Evolutionary conservation across 768 basidiomycete species (phyloP).

Genomic region (Psilocybe azurescens): DNA sequence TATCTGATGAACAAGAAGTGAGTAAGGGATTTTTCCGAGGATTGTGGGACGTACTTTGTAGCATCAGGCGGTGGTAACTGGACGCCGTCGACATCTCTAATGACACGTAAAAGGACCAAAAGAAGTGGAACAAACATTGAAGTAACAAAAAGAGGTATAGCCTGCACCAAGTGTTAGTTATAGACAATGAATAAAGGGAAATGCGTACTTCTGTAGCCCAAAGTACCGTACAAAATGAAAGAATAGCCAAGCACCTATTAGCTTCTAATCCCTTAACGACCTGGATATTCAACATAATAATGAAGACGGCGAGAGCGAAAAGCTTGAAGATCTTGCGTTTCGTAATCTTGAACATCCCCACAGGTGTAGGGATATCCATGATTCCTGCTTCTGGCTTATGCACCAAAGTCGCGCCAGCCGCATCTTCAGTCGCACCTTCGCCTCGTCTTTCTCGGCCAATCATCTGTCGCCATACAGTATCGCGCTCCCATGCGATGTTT

Average conservation of each 20-base stretch:
- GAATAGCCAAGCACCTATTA: slow-evolving; percentile 88
- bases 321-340: slow-evolving; percentile 62
- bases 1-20: slow-evolving; percentile 52
- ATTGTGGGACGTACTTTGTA: slow-evolving; percentile 64
- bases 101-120: slow-evolving; percentile 82
- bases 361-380: slow-evolving; percentile 63
- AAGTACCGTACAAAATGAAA: slow-evolving; percentile 88
- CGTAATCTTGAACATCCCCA: slow-evolving; percentile 71
- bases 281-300: slow-evolving; percentile 61
- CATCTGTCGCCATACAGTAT: slow-evolving; percentile 98
- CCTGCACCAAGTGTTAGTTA: slow-evolving; percentile 50
- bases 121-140: slow-evolving; percentile 89
- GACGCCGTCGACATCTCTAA: slow-evolving; percentile 63
- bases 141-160: slow-evolving; percentile 97
- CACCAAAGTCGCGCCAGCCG: slow-evolving; percentile 52
- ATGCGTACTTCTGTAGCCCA: slow-evolving; percentile 93
- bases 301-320: slow-evolving; percentile 62
- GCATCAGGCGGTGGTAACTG: slow-evolving; percentile 68
- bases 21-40: slow-evolving; percentile 18
- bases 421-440: slow-evolving; percentile 39
- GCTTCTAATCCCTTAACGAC: slow-evolving; percentile 70
- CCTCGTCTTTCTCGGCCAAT: slow-evolving; percentile 82
- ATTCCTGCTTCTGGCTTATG: slow-evolving; percentile 50
- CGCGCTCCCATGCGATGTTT: slow-evolving; percentile 95
- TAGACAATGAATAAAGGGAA: neutral